These are phyloP conservation scores for Hippophae tibetana DNA, from an alignment of 306 rosid species.

Conservation along the genomic window DNA sequence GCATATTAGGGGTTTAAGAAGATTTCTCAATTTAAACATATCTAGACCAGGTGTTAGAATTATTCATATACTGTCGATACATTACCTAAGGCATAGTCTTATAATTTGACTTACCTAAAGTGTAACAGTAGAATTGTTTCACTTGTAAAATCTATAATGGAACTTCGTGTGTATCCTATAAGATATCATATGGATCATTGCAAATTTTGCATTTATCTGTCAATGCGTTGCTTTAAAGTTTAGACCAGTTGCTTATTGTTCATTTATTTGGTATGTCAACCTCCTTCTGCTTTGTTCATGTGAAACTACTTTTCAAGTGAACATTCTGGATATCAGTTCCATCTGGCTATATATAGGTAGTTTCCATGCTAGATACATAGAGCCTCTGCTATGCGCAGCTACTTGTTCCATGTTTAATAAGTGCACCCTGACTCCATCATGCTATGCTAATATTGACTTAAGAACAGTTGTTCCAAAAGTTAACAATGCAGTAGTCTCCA, in stretches of 20 bases:
- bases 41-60: constrained; percentile 2
- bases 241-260: too few relatives aligned
- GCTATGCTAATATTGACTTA: constrained; percentile 81
- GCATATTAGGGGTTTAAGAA: too few relatives aligned
- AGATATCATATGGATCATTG: too few relatives aligned
- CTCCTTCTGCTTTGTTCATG: too few relatives aligned
- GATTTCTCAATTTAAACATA: background rate
- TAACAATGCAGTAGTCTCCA: constrained; percentile 89
- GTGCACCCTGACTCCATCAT: constrained; percentile 83
- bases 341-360: constrained; percentile 44
- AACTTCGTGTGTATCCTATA: too few relatives aligned
- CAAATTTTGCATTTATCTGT: too few relatives aligned
- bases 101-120: too few relatives aligned
- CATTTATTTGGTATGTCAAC: too few relatives aligned
- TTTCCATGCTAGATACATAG: constrained; percentile 87
- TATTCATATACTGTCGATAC: background rate
- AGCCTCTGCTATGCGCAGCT: constrained; percentile 80
- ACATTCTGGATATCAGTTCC: constrained; percentile 12
- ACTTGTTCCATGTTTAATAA: constrained; percentile 80
- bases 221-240: too few relatives aligned
- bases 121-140: too few relatives aligned
- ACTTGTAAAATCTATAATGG: too few relatives aligned
- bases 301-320: background rate
- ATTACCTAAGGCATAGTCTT: too few relatives aligned
- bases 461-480: constrained; percentile 74